These are phyloP conservation scores for Plasmodium billcollinsi DNA, from an alignment of 169 alveolate genomes.

Conservation along the genomic window DNA sequence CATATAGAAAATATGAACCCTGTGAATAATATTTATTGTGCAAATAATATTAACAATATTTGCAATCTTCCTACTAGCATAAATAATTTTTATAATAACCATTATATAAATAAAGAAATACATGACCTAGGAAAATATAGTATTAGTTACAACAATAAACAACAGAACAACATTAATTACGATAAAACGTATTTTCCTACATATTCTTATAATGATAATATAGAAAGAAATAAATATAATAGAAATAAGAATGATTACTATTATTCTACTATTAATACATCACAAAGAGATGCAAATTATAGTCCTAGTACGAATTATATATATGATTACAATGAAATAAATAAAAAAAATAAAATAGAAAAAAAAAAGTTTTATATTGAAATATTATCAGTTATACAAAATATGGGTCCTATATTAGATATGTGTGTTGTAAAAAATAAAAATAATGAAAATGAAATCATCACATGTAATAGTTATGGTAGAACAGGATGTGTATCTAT, in stretches of 20 bases:
- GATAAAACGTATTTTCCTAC: not conserved
- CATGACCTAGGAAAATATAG: not conserved
- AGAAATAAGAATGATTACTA: not conserved
- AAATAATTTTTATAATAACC: not conserved
- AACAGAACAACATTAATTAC: not conserved
- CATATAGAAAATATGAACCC: not conserved
- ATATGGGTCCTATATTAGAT: conserved; percentile 75
- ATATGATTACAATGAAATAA: not conserved
- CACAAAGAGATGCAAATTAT: not conserved
- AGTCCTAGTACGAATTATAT: not conserved
- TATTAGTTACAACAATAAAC: not conserved
- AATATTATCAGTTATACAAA: conserved; percentile 54
- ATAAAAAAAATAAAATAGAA: not conserved
- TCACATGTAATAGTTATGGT: conserved; percentile 76
- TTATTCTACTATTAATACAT: not conserved
- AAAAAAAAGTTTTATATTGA: conserved; percentile 65
- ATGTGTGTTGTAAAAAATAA: conserved; percentile 55
- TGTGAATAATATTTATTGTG: not conserved
- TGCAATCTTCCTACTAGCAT: not conserved
- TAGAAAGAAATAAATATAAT: not conserved
- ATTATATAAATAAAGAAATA: not conserved
- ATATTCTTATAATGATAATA: not conserved
- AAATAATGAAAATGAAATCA: conserved; percentile 43
- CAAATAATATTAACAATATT: not conserved
- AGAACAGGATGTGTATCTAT: conserved; percentile 72